A percentile compares a stretch with the other conserved stretches of the same genome.
Evolutionary conservation across 1,284 basidiomycete species (phyloP).

Genomic region (Papiliotrema flavescens): DNA sequence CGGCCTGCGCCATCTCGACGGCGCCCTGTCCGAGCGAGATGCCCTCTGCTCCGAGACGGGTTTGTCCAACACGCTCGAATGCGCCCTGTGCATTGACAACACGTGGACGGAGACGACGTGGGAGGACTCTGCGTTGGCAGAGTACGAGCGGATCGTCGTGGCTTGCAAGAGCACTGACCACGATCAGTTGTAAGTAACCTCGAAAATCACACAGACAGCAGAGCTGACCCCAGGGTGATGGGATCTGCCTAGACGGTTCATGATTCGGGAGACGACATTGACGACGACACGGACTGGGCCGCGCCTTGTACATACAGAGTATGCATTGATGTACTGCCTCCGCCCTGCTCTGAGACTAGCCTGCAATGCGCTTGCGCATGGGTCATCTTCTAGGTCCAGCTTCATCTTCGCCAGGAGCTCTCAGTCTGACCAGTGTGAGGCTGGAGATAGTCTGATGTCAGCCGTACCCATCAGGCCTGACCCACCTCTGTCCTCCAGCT

Average conservation of each 20-base stretch:
- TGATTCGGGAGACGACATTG: too few relatives aligned
- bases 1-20: not conserved
- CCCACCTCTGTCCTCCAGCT: slow-evolving; percentile 6
- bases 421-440: too few relatives aligned
- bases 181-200: not conserved
- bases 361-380: too few relatives aligned
- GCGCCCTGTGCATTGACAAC: slow-evolving; percentile 7
- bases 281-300: too few relatives aligned
- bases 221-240: not conserved
- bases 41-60: slow-evolving; percentile 1
- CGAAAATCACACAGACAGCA: not conserved
- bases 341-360: too few relatives aligned
- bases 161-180: not conserved
- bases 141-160: slow-evolving; percentile 9
- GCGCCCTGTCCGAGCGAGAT: not conserved
- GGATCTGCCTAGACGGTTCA: not conserved
- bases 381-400: too few relatives aligned
- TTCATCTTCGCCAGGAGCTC: too few relatives aligned
- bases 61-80: not conserved
- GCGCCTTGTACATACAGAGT: too few relatives aligned
- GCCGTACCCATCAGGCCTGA: too few relatives aligned
- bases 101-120: slow-evolving; percentile 4
- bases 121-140: slow-evolving; percentile 6
- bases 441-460: too few relatives aligned
- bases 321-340: too few relatives aligned